These are phyloP conservation scores for Capsicum pubescens DNA, from an alignment of 257 asterid genomes.

Conservation along the genomic window DNA sequence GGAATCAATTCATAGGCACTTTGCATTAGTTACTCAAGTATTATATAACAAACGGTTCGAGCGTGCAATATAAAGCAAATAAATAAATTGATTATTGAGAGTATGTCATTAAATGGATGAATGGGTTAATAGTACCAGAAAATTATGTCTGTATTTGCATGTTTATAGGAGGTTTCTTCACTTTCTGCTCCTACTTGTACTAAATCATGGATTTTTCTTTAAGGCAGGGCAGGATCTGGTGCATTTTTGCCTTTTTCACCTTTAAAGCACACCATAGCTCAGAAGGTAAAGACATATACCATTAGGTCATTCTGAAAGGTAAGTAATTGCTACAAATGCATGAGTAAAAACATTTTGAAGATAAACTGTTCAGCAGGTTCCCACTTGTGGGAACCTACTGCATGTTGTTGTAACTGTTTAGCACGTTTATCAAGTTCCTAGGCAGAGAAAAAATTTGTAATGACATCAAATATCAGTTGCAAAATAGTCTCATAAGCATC, in stretches of 20 bases:
- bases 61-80: not conserved
- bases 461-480: not conserved
- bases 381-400: too few species aligned
- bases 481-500: not conserved
- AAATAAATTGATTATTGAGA: not conserved
- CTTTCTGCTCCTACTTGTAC: too few species aligned
- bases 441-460: not conserved
- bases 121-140: not conserved
- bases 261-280: too few species aligned
- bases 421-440: not conserved
- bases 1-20: slow-evolving; percentile 6
- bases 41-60: not conserved
- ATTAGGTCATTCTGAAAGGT: not conserved
- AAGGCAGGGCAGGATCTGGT: too few species aligned
- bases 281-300: too few species aligned
- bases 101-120: not conserved
- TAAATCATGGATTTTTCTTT: too few species aligned
- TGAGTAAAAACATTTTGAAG: not conserved
- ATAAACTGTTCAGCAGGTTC: not conserved
- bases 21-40: not conserved
- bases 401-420: not conserved
- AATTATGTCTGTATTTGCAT: too few species aligned
- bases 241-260: too few species aligned
- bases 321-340: not conserved
- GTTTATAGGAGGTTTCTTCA: too few species aligned